Conservation (phyloP, 306 rosid species). For the Sicyos baderoa region DNA sequence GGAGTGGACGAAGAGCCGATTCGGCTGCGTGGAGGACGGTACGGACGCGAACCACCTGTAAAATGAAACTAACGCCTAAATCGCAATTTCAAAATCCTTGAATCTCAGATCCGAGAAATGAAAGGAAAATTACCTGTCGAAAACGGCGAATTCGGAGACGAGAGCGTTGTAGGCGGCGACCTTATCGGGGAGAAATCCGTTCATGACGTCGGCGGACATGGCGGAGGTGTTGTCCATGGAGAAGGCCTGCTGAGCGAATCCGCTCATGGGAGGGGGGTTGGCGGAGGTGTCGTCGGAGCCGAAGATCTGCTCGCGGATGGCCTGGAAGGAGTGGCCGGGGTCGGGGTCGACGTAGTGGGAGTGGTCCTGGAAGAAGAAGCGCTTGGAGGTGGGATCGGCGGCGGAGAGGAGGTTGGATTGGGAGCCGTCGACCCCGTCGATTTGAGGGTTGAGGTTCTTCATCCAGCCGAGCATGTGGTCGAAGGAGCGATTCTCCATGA, state of each 20-base stretch:
- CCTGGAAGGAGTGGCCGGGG: slow-evolving; percentile 90
- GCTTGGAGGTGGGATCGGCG: slow-evolving; percentile 43
- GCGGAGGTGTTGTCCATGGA: slow-evolving; percentile 55
- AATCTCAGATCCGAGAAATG: too few species aligned
- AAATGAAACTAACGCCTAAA: too few species aligned
- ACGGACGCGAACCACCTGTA: slow-evolving; percentile 82
- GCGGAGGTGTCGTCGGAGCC: slow-evolving; percentile 41
- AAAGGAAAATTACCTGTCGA: too few species aligned
- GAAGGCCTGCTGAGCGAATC: slow-evolving; percentile 73
- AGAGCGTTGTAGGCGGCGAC: slow-evolving; percentile 58
- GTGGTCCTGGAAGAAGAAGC: slow-evolving; percentile 35
- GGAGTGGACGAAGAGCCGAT: slow-evolving; percentile 74
- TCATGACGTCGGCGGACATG: slow-evolving; percentile 61
- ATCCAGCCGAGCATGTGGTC: slow-evolving; percentile 99
- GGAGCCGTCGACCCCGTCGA: slow-evolving; percentile 67
- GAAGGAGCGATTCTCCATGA: slow-evolving; percentile 91
- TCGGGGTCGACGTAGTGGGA: slow-evolving; percentile 70
- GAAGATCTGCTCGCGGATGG: slow-evolving; percentile 69
- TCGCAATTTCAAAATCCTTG: too few species aligned
- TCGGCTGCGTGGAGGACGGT: slow-evolving; percentile 82
- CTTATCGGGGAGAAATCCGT: slow-evolving; percentile 55
- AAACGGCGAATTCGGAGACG: slow-evolving; percentile 69
- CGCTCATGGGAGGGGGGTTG: slow-evolving; percentile 67
- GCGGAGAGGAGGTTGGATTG: slow-evolving; percentile 36
- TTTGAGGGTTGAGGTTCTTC: slow-evolving; percentile 61